Percentiles rank a stretch among this genome's conserved stretches.
These are phyloP conservation scores for Phaeoacremonium minimum DNA, from an alignment of 2,329 filamentous ascomycete species.

Conservation along the genomic window DNA sequence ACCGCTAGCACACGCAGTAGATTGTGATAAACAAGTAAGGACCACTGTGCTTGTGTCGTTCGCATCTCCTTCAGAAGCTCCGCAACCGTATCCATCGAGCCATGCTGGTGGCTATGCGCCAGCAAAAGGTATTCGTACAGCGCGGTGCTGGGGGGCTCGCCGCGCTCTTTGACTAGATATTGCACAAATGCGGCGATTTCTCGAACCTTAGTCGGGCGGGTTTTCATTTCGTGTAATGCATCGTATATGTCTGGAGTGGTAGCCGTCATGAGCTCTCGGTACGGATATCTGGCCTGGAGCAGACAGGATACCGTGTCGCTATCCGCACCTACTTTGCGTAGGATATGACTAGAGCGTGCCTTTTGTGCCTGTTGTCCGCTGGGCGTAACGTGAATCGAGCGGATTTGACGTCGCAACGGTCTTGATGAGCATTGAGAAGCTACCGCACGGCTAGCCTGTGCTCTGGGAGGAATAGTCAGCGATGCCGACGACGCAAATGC, in stretches of 20 bases:
- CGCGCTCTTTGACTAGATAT: conserved; percentile 52
- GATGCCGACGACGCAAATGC: too few relatives aligned
- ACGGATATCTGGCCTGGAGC: too few relatives aligned
- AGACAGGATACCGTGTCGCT: too few relatives aligned
- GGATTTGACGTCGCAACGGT: conserved; percentile 14
- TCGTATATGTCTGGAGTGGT: conserved; percentile 38
- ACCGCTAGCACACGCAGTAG: conserved; percentile 71
- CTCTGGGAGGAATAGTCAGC: too few relatives aligned
- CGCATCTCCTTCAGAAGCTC: conserved; percentile 72
- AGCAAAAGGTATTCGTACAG: conserved; percentile 74
- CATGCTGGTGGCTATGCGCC: conserved; percentile 62
- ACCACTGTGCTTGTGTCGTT: conserved; percentile 53
- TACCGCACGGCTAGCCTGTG: too few relatives aligned
- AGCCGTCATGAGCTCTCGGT: conserved; percentile 17
- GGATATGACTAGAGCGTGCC: too few relatives aligned
- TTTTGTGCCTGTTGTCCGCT: too few relatives aligned
- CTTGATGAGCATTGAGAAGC: conserved; percentile 26
- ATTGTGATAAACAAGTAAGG: conserved; percentile 65
- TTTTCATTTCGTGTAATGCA: conserved; percentile 23
- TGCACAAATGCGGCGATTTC: conserved; percentile 45
- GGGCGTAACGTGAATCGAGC: too few relatives aligned
- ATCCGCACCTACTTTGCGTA: too few relatives aligned
- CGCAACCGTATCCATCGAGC: conserved; percentile 61
- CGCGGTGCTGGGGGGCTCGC: conserved; percentile 48
- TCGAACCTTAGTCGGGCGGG: not conserved